Base-by-base conservation (phyloP, 2,329 filamentous ascomycete genomes). In the Fusarium dimerum region DNA sequence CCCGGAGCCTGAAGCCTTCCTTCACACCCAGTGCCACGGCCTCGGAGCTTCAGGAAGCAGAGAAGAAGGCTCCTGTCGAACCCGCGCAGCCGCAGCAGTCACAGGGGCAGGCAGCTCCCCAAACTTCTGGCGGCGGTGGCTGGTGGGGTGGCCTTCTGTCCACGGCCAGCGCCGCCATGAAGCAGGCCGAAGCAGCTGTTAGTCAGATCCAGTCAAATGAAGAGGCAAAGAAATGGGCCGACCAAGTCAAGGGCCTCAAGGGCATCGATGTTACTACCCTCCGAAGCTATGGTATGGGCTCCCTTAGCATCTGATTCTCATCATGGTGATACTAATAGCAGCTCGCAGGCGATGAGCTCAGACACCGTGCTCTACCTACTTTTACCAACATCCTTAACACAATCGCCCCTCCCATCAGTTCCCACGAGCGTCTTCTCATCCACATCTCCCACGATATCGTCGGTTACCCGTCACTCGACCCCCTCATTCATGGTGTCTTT, bases 151-250 rank as follows among this genome's bases (percentile, higher is more conserved):
- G 90, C 18, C 75, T 97, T 47, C 82, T 94, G 65, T 90, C 89
- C 40, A 92, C 90, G 1, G 92, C 92, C 36, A 84, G 87, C 4
- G 87, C 89, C n/a, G 90, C 88, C 26, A 86, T 95, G 74, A 96
- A 95, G 78, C 90, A 93, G 71, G 93, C 94, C 43, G 92, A 97
- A 73, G 90, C 88, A 8, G 88, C 92, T 1, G 92, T 96, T 59
- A 96, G 93, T 70, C 91, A 97, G 72, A 92, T 99, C 44, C 90
- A 96, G 71, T 88, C 94, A 69, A 97, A 96, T 66, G 92, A 97
- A 68, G 94, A 99, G 71, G 94, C 93, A 47, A 92, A 93, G 76
- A 89, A 90, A 71, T 99, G 93, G 92, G 90, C 92, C 2, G 90
- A 96, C 48, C 93, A 97, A 70, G 89, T 97, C 50, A 87, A 87